These are phyloP conservation scores for Eimeria maxima DNA, from an alignment of 169 alveolate genomes.

Conservation along the genomic window DNA sequence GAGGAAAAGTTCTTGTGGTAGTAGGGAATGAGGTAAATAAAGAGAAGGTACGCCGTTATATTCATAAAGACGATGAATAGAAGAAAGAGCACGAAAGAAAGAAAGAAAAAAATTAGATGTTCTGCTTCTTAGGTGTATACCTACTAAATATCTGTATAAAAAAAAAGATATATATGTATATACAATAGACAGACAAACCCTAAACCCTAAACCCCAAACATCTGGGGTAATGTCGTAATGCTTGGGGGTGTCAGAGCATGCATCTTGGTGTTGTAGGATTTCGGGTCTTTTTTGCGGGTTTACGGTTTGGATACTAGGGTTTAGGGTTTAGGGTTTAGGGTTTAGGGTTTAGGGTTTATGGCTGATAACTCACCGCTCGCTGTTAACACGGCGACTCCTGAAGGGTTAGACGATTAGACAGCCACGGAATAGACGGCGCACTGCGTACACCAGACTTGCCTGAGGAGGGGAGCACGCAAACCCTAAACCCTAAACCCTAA, in stretches of 20 bases:
- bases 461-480: background rate
- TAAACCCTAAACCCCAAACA: background rate
- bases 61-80: background rate
- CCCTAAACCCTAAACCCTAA: slow-evolving; percentile 11
- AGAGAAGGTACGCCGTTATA: background rate
- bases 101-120: background rate
- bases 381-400: slow-evolving; percentile 62
- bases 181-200: too few relatives aligned
- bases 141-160: slow-evolving; percentile 54
- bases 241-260: background rate
- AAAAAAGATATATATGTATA: too few relatives aligned
- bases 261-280: background rate
- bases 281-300: background rate
- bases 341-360: slow-evolving; percentile 19
- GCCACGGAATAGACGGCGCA: slow-evolving; percentile 36
- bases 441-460: slow-evolving; percentile 73
- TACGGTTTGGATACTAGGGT: background rate
- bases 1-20: slow-evolving; percentile 19
- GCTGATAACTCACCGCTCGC: slow-evolving; percentile 39
- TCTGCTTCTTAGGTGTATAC: slow-evolving; percentile 61
- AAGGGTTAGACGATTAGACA: slow-evolving; percentile 59
- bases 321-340: background rate
- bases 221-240: too few relatives aligned
- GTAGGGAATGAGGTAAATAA: background rate
- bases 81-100: background rate